Conservation (phyloP, 768 basidiomycete genomes). For the Naganishia onofrii region DNA sequence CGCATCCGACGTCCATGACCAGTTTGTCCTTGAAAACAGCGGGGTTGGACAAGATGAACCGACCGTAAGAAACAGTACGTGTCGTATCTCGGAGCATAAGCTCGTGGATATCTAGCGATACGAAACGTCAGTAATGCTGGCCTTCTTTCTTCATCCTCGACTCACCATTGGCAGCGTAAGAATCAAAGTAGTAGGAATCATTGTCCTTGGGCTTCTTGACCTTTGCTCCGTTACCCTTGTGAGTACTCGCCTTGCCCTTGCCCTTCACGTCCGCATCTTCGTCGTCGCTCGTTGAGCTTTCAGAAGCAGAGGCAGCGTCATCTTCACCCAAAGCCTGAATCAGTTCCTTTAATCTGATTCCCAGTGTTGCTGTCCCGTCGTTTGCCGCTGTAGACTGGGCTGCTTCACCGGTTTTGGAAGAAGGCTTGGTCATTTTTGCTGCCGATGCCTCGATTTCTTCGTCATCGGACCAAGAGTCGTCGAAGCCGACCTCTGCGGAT, state of each 20-base stretch:
- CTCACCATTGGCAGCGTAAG: slow-evolving; percentile 81
- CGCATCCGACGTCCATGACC: slow-evolving; percentile 94
- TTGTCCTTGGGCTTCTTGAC: slow-evolving; percentile 62
- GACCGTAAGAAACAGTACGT: slow-evolving; percentile 85
- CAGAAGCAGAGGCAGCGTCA: neutral
- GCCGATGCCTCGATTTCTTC: slow-evolving; percentile 64
- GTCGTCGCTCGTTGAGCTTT: slow-evolving; percentile 19
- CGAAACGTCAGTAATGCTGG: neutral
- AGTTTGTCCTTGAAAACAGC: slow-evolving; percentile 74
- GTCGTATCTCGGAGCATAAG: slow-evolving; percentile 96
- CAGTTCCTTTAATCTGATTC: slow-evolving; percentile 8
- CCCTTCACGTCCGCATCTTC: slow-evolving; percentile 8
- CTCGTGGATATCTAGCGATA: slow-evolving; percentile 76
- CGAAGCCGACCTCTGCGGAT: slow-evolving; percentile 62
- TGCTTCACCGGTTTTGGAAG: neutral
- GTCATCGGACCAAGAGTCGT: slow-evolving; percentile 64
- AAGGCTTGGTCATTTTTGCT: slow-evolving; percentile 51
- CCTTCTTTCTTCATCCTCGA: neutral
- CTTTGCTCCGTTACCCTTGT: slow-evolving; percentile 25
- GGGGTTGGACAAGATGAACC: slow-evolving; percentile 82
- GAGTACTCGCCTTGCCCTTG: slow-evolving; percentile 32
- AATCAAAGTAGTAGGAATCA: slow-evolving; percentile 89
- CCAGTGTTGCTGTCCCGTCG: neutral
- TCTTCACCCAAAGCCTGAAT: slow-evolving; percentile 16
- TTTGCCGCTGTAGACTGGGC: neutral